A percentile compares a stretch with the other conserved stretches of the same genome.
Evolutionary conservation across 768 basidiomycete species (phyloP).

Genomic region (Tremella mesenterica): DNA sequence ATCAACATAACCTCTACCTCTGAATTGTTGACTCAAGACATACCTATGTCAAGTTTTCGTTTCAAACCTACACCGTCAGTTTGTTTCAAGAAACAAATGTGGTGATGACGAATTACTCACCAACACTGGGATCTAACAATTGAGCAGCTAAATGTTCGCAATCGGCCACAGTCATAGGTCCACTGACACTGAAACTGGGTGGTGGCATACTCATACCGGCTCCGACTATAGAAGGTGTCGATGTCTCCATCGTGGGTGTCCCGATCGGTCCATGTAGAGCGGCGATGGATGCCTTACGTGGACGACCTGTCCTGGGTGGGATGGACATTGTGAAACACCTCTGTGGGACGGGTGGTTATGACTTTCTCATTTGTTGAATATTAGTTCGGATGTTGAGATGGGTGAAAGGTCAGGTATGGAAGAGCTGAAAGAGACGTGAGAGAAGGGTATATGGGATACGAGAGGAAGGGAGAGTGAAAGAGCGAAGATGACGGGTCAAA

Average conservation of each 20-base stretch:
- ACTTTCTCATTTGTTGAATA: no score
- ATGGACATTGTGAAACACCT: no score
- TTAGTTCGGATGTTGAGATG: no score
- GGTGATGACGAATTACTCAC: slow-evolving; percentile 11
- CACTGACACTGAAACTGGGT: slow-evolving; percentile 21
- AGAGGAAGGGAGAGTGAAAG: no score
- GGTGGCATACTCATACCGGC: slow-evolving; percentile 17
- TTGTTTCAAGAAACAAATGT: neutral
- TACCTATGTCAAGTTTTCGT: slow-evolving; percentile 21
- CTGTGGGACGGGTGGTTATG: no score
- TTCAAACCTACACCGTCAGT: slow-evolving; percentile 8
- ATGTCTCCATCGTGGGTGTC: slow-evolving; percentile 14
- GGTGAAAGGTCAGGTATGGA: no score
- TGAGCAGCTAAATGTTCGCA: slow-evolving; percentile 40
- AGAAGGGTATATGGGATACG: no score
- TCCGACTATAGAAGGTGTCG: slow-evolving; percentile 18
- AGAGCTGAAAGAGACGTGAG: no score
- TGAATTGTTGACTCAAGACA: neutral
- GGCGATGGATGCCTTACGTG: slow-evolving; percentile 32
- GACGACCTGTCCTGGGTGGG: slow-evolving; percentile 20
- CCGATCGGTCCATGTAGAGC: slow-evolving; percentile 10
- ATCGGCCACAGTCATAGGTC: slow-evolving; percentile 35
- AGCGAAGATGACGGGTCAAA: no score
- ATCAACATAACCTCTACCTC: neutral
- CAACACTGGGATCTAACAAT: slow-evolving; percentile 32